Base-by-base conservation (phyloP, 2,329 filamentous ascomycete species). In the Lecanosticta acicola region DNA sequence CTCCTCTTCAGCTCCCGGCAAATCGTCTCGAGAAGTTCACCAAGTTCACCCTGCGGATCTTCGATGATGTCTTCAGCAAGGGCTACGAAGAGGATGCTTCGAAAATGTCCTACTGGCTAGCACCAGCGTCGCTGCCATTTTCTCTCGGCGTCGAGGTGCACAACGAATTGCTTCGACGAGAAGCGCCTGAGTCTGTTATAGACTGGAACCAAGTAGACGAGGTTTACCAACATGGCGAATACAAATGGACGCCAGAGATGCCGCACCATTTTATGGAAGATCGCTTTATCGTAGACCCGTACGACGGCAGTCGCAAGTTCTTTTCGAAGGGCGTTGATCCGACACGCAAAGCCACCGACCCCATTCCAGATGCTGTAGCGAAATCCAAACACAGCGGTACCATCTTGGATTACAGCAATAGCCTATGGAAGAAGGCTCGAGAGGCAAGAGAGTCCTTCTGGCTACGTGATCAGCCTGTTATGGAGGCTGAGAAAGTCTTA, bases 1-100 rank as follows among this genome's bases (percentile, higher is more conserved):
- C 51, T 0, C 59, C 72, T 0, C 55, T 89, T 0, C 9, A 65
- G 1, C 53, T 80, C 0, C 39, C 68, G 0, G 56, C 69, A 0
- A 59, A 68, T 0, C 61, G 72, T 1, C 53, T 88, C 0, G 66
- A 76, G 0, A 63, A 70, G 1, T 63, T 97, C n/a, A 81, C 80
- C 0, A 66, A 65, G 0, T 94, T 93, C 62, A 95, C 87, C 0
- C 68, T 94, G 33, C 75, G 77, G 3, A 66, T 94, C 0, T 96
- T 94, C 64, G 70, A 79, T 13, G 88, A 97, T 56, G 72, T 96
- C 0, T 97, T 95, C 70, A 91, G 89, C 65, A 98, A 98, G 64
- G 74, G 75, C 2, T 98, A 87, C 58, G 80, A 85, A 39, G 71
- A 78, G 0, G 73, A 80, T 13, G 56, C 72, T 0, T 66, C 74